A percentile compares a stretch with the other conserved stretches of the same genome.
phyloP scores from a whole-genome alignment of 2,329 filamentous ascomycete genomes.

The Macrophomina pseudophaseolina region DNA sequence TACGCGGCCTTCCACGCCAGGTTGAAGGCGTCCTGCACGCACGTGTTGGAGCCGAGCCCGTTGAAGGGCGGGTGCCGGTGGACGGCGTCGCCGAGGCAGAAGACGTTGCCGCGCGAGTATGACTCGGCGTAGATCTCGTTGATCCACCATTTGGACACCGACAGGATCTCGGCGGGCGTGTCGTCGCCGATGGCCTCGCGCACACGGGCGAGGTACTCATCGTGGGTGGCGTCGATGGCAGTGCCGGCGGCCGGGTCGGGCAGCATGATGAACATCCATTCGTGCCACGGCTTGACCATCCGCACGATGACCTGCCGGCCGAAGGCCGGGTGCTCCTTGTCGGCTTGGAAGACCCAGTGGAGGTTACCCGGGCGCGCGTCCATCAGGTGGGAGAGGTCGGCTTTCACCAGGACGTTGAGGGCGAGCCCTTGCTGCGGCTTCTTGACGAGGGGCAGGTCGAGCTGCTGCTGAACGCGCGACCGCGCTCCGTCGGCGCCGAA shows the following conservation, averaged over 20 bases:
- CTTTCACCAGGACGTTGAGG: slow-evolving; percentile 56
- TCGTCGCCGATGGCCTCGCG: slow-evolving; percentile 25
- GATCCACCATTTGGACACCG: slow-evolving; percentile 27
- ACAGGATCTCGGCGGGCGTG: slow-evolving; percentile 16
- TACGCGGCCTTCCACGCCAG: slow-evolving; percentile 46
- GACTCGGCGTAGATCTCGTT: slow-evolving; percentile 29
- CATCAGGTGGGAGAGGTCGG: slow-evolving; percentile 58
- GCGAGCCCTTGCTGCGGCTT: slow-evolving; percentile 56
- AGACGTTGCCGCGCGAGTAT: slow-evolving; percentile 32
- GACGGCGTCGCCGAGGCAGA: slow-evolving; percentile 31
- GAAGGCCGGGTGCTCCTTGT: slow-evolving; percentile 57
- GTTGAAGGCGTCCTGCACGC: slow-evolving; percentile 47
- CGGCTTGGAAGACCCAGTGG: slow-evolving; percentile 65
- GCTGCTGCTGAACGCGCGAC: slow-evolving; percentile 53
- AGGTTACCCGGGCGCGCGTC: slow-evolving; percentile 61
- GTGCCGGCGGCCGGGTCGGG: slow-evolving; percentile 2
- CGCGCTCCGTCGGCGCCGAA: slow-evolving; percentile 64
- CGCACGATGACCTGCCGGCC: slow-evolving; percentile 58
- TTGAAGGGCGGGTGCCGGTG: slow-evolving; percentile 36
- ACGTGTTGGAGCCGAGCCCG: slow-evolving; percentile 36
- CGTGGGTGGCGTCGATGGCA: slow-evolving; percentile 33
- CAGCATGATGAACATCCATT: slow-evolving; percentile 58
- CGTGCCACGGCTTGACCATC: slow-evolving; percentile 68
- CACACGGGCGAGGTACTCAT: slow-evolving; percentile 16
- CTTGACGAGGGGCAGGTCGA: slow-evolving; percentile 54